Evolutionary conservation across 83 land plant species (phyloP), one percentile per base, ranked within the genome.

Genomic region (Larix sibirica): DNA sequence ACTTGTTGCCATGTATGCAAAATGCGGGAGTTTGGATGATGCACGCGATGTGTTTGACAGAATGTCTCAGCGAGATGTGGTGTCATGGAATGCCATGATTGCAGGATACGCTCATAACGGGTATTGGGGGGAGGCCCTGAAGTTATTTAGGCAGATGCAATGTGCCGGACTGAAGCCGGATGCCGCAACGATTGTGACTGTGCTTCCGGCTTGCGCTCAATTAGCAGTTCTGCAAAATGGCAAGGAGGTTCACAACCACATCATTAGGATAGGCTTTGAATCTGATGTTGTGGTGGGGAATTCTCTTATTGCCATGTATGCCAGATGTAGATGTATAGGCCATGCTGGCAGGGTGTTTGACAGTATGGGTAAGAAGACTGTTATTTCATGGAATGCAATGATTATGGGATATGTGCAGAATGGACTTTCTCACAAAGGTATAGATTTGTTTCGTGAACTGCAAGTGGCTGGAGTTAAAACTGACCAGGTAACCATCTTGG

Each of bases 51-150:
- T 94, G 62, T 92, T 94, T 79, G 3, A 74, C 21, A 18, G 62
- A 20, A 85, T 90, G 88, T 77, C 77, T 81, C 73, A 42, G 3
- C 84, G 64, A 62, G 92, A 90, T 77, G 73, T 40, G 28, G 82
- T 92, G 4, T 88, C 96, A 0, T 92, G 92, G 93, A 94, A 91
- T 83, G 82, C 92, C 17, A 79, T 94, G 83, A 79, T 94, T 10
- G 68, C 90, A 42, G 91, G 87, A 36, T 90, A 85, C 82, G 80
- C 88, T 2, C 89, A 91, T 61, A 91, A 90, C 71, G 88, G 86
- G 3, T 24, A 79, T 4, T 85, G 83, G 47, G 7, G 38, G 21
- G 88, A 91, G 80, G 87, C 90, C 13, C 42, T 91, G 8, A 26
- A 63, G 0, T 74, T 86, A 47, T 89, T 88, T 59, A 24, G 13